A percentile compares a stretch with the other conserved stretches of the same genome.
These are phyloP conservation scores for Pichia terricola DNA, from an alignment of 1,139 yeast genomes.

Conservation along the genomic window DNA sequence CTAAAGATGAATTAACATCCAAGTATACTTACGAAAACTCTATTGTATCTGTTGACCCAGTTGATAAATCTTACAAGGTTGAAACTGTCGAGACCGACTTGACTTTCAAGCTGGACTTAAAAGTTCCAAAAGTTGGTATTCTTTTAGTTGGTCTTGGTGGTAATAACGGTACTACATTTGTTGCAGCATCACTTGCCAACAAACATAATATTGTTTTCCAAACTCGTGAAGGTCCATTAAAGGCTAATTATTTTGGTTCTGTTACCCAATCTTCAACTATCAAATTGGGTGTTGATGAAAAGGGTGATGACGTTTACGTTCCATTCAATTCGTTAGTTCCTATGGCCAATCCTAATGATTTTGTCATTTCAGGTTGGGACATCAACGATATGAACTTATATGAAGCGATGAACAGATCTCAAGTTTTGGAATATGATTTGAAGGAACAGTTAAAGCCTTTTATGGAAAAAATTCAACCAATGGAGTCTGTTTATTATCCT, in stretches of 20 bases:
- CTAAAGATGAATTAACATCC: conserved; percentile 54
- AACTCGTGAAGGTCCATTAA: conserved; percentile 70
- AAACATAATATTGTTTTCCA: conserved; percentile 69
- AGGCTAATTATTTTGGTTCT: conserved; percentile 91
- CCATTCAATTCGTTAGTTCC: conserved; percentile 90
- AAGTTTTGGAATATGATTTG: conserved; percentile 79
- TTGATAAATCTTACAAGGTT: conserved; percentile 38
- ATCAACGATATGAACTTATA: conserved; percentile 63
- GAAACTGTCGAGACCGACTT: conserved; percentile 67
- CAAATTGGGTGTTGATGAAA: conserved; percentile 76
- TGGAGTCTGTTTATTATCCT: conserved; percentile 86
- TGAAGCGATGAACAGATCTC: conserved; percentile 75
- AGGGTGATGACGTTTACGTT: conserved; percentile 82
- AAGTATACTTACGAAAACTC: conserved; percentile 67
- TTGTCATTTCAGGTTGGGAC: conserved; percentile 93
- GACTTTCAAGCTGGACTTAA: conserved; percentile 77
- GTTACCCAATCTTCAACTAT: conserved; percentile 90
- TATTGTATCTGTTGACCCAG: conserved; percentile 36
- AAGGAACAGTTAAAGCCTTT: conserved; percentile 67
- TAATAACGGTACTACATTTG: conserved; percentile 88
- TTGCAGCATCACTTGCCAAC: conserved; percentile 81
- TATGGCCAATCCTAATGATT: conserved; percentile 81
- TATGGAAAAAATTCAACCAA: conserved; percentile 57
- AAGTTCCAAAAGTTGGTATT: conserved; percentile 79
- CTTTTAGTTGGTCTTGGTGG: conserved; percentile 94